phyloP scores from a whole-genome alignment of 2,329 filamentous ascomycete species.

The Penicillium occitanis region DNA sequence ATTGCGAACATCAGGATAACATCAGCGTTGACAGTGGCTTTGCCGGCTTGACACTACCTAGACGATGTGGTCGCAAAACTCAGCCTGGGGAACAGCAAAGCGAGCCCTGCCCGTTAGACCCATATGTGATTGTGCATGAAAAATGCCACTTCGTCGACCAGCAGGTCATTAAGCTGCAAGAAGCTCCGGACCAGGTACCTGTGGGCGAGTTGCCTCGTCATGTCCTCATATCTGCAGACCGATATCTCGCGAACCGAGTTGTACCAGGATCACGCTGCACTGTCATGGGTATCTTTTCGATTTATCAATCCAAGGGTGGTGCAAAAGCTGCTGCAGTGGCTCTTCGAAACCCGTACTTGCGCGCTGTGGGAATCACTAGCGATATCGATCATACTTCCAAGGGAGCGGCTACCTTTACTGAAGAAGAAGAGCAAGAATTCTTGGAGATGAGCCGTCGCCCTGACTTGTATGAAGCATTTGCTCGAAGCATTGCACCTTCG shows the following conservation, averaged over 20 bases:
- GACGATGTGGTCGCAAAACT: constrained; percentile 68
- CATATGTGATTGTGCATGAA: constrained; percentile 94
- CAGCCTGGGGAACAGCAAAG: constrained; percentile 62
- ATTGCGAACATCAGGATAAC: constrained; percentile 70
- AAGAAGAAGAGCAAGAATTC: constrained; percentile 97
- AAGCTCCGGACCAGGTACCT: constrained; percentile 94
- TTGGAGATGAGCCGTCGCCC: constrained; percentile 83
- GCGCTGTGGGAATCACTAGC: constrained; percentile 87
- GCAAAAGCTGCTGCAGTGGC: constrained; percentile 86
- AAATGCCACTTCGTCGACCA: constrained; percentile 94
- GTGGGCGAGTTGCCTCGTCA: constrained; percentile 94
- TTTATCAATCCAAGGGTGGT: constrained; percentile 88
- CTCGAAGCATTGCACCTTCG: constrained; percentile 90
- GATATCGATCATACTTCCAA: constrained; percentile 88
- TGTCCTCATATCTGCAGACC: constrained; percentile 92
- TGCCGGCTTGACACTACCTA: constrained; percentile 77
- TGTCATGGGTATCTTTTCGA: constrained; percentile 95
- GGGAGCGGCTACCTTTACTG: constrained; percentile 78
- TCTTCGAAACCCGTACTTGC: constrained; percentile 90
- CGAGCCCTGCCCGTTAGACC: constrained; percentile 83
- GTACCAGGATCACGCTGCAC: constrained; percentile 94
- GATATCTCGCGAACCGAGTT: constrained; percentile 91
- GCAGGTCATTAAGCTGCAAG: constrained; percentile 95
- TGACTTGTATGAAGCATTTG: constrained; percentile 88
- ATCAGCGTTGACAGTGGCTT: constrained; percentile 82